phyloP scores from a whole-genome alignment of 352 stramenopile species.

The Halophytophthora batemanensis region DNA sequence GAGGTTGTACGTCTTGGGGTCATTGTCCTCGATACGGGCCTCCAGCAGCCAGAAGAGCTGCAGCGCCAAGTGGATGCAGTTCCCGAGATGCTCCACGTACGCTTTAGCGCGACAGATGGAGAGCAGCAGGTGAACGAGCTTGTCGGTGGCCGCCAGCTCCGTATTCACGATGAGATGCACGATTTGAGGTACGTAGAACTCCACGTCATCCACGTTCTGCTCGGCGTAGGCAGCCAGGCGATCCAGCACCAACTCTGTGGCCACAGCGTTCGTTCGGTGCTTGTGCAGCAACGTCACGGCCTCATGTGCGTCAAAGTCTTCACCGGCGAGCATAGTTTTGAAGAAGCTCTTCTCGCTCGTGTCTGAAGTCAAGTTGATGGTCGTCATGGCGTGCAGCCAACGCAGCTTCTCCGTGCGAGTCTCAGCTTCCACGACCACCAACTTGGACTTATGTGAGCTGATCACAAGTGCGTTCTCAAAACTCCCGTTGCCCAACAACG shows the following conservation, averaged over 20 bases:
- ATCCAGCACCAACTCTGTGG: constrained; percentile 64
- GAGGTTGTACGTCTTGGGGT: constrained; percentile 71
- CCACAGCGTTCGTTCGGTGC: constrained; percentile 62
- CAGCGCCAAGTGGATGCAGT: constrained; percentile 76
- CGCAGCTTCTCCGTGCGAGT: constrained; percentile 72
- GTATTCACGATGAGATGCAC: constrained; percentile 69
- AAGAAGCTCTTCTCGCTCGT: constrained; percentile 56
- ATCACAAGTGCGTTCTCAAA: constrained; percentile 63
- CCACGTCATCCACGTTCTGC: constrained; percentile 69
- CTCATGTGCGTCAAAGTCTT: constrained; percentile 62
- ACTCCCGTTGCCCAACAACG: constrained; percentile 41
- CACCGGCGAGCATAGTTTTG: constrained; percentile 49
- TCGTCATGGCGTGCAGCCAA: constrained; percentile 71
- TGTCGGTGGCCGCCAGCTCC: constrained; percentile 58
- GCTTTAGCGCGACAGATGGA: constrained; percentile 76
- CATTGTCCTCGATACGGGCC: constrained; percentile 69
- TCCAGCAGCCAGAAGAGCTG: constrained; percentile 69
- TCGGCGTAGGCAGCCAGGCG: constrained; percentile 60
- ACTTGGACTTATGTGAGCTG: constrained; percentile 70
- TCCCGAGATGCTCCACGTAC: constrained; percentile 76
- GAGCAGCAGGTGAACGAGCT: constrained; percentile 65
- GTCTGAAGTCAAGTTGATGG: constrained; percentile 51
- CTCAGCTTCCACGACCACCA: constrained; percentile 64
- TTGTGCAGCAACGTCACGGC: constrained; percentile 70
- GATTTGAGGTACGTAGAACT: constrained; percentile 84